Conservation (phyloP, 2,329 filamentous ascomycete species). For the Elsinoe fawcettii region DNA sequence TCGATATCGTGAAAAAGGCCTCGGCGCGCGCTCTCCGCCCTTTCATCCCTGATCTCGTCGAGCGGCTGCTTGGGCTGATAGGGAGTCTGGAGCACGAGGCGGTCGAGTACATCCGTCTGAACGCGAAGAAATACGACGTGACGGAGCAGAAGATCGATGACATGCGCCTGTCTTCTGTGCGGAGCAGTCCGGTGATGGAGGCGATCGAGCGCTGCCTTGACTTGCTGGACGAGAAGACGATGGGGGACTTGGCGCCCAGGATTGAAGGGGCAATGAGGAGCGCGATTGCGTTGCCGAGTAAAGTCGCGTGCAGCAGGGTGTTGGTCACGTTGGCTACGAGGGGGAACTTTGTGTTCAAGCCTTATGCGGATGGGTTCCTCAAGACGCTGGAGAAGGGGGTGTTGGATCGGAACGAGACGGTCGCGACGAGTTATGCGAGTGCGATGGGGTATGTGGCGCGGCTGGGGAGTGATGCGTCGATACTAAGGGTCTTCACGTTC, state of each 20-base stretch:
- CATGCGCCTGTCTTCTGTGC: slow-evolving; percentile 70
- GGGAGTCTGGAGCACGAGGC: slow-evolving; percentile 83
- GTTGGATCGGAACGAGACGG: slow-evolving; percentile 87
- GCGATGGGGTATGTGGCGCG: slow-evolving; percentile 78
- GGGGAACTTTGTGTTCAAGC: slow-evolving; percentile 64
- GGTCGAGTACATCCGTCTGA: slow-evolving; percentile 87
- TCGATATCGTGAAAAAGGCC: slow-evolving; percentile 84
- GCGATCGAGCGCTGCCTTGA: slow-evolving; percentile 85
- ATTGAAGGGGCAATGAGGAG: slow-evolving; percentile 75
- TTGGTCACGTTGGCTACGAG: slow-evolving; percentile 78
- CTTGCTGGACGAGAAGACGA: slow-evolving; percentile 68
- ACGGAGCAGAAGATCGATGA: slow-evolving; percentile 88
- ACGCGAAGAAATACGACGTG: slow-evolving; percentile 73
- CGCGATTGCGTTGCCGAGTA: slow-evolving; percentile 84
- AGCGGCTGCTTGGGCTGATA: slow-evolving; percentile 70
- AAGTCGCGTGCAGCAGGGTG: slow-evolving; percentile 81
- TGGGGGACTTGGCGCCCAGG: slow-evolving; percentile 62
- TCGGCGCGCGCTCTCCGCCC: slow-evolving; percentile 65
- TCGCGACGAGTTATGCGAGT: slow-evolving; percentile 79
- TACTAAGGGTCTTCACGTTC: slow-evolving; percentile 48
- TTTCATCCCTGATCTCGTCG: slow-evolving; percentile 74
- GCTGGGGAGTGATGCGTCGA: slow-evolving; percentile 50
- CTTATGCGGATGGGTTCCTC: slow-evolving; percentile 68
- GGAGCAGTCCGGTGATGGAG: slow-evolving; percentile 82
- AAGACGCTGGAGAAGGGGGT: slow-evolving; percentile 71